These are phyloP conservation scores for Coleophoma cylindrospora DNA, from an alignment of 2,329 filamentous ascomycete species.

Conservation along the genomic window DNA sequence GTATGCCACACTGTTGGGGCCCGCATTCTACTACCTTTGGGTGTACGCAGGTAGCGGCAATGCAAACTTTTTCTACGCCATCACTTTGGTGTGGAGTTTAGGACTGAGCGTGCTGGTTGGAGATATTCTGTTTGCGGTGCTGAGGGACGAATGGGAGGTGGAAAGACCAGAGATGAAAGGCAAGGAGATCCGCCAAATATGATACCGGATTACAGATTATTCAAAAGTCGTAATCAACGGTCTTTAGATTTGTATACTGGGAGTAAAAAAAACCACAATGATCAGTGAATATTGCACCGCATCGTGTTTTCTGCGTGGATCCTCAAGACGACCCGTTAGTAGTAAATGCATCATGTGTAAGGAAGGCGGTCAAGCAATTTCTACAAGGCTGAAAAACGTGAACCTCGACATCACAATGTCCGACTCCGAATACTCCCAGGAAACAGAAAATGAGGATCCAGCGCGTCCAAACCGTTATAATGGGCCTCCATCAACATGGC, in stretches of 20 bases:
- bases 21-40: constrained; percentile 96
- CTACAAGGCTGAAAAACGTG: background rate
- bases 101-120: constrained; percentile 82
- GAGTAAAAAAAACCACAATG: background rate
- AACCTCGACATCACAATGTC: background rate
- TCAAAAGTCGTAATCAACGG: background rate
- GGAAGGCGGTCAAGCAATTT: too few species aligned
- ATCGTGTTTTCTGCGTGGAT: too few species aligned
- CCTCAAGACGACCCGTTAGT: too few species aligned
- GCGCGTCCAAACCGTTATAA: constrained; percentile 66
- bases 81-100: constrained; percentile 96
- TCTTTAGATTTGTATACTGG: background rate
- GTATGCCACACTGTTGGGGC: constrained; percentile 84
- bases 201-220: constrained; percentile 3
- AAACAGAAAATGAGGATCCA: constrained; percentile 40
- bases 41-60: constrained; percentile 97
- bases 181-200: constrained; percentile 59
- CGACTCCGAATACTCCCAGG: constrained; percentile 39
- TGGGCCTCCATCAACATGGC: constrained; percentile 67
- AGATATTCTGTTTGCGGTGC: constrained; percentile 80
- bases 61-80: constrained; percentile 99
- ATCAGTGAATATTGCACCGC: too few species aligned
- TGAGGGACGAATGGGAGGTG: constrained; percentile 91
- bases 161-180: constrained; percentile 87
- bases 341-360: too few species aligned